Percentiles rank a stretch among this genome's conserved stretches.
phyloP scores from a whole-genome alignment of 768 basidiomycete genomes.

The Lactifluus hygrophoroides region DNA sequence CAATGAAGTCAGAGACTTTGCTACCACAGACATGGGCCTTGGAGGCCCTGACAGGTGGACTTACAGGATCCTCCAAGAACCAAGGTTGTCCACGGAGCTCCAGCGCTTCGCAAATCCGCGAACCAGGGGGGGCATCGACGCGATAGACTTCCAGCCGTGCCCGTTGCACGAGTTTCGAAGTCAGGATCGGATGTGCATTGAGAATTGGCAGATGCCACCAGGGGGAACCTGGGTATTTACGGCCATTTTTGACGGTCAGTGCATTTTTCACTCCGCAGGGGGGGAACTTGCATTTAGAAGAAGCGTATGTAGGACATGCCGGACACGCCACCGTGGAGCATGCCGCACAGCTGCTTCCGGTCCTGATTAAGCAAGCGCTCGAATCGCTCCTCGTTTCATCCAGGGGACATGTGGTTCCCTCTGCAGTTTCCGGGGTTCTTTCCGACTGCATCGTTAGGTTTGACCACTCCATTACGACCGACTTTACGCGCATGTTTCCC shows the following conservation, averaged over 20 bases:
- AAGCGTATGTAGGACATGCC: conserved; percentile 33
- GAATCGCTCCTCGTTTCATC: conserved; percentile 28
- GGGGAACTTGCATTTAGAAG: neutral
- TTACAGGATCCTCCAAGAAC: conserved; percentile 40
- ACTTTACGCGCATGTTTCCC: conserved; percentile 39
- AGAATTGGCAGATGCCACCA: conserved; percentile 33
- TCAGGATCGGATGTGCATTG: conserved; percentile 36
- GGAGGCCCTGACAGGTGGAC: conserved; percentile 46
- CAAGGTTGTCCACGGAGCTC: conserved; percentile 33
- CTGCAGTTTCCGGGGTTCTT: conserved; percentile 34
- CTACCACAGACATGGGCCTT: conserved; percentile 44
- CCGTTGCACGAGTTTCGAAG: conserved; percentile 28
- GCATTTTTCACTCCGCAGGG: neutral
- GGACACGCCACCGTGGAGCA: conserved; percentile 42
- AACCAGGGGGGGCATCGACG: conserved; percentile 30
- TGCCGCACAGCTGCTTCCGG: conserved; percentile 33
- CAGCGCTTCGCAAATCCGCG: conserved; percentile 30
- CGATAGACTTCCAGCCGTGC: conserved; percentile 39
- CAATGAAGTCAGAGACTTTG: conserved; percentile 46
- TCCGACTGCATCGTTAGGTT: conserved; percentile 32
- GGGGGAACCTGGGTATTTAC: conserved; percentile 37
- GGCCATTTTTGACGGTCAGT: conserved; percentile 40
- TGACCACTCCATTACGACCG: conserved; percentile 37
- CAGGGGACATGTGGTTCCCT: conserved; percentile 23
- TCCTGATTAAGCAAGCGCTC: conserved; percentile 33